phyloP scores from a whole-genome alignment of 2,329 filamentous ascomycete species.

The Scedosporium minutisporum region DNA sequence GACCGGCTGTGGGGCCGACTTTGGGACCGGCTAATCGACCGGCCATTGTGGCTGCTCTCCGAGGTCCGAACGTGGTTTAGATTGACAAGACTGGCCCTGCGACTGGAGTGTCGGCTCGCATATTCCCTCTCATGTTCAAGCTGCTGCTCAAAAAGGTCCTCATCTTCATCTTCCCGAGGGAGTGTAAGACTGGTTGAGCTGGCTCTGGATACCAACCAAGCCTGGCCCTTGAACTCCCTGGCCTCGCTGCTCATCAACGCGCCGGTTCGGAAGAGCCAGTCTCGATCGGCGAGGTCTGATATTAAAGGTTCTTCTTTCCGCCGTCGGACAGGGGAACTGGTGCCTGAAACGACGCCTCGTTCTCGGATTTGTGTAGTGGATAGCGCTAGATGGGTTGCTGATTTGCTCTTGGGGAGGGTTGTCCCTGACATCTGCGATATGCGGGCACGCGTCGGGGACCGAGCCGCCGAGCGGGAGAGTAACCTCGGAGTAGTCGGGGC shows the following conservation, averaged over 20 bases:
- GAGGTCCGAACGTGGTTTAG: slow-evolving; percentile 25
- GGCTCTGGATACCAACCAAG: slow-evolving; percentile 56
- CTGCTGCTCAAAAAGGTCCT: slow-evolving; percentile 38
- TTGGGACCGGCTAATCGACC: background rate
- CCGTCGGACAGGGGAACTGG: slow-evolving; percentile 21
- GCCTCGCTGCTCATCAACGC: slow-evolving; percentile 52
- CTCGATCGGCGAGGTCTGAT: slow-evolving; percentile 37
- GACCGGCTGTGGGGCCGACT: slow-evolving; percentile 41
- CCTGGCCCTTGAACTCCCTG: slow-evolving; percentile 58
- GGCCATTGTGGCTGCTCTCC: slow-evolving; percentile 14
- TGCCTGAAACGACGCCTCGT: slow-evolving; percentile 15
- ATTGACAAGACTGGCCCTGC: slow-evolving; percentile 33
- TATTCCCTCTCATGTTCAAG: slow-evolving; percentile 40
- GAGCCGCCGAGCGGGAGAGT: slow-evolving; percentile 46
- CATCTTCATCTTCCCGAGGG: slow-evolving; percentile 41
- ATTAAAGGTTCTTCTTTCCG: slow-evolving; percentile 11
- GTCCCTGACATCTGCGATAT: slow-evolving; percentile 8
- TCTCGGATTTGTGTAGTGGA: slow-evolving; percentile 14
- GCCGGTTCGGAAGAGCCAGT: slow-evolving; percentile 57
- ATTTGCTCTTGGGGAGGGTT: slow-evolving; percentile 51
- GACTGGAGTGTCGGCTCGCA: slow-evolving; percentile 36
- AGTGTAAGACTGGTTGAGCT: slow-evolving; percentile 54
- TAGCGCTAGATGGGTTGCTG: slow-evolving; percentile 43
- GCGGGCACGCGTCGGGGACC: slow-evolving; percentile 35
- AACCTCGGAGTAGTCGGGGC: slow-evolving; percentile 56